Base-by-base conservation (phyloP, 352 stramenopile species). In the Globisporangium echinulatum region DNA sequence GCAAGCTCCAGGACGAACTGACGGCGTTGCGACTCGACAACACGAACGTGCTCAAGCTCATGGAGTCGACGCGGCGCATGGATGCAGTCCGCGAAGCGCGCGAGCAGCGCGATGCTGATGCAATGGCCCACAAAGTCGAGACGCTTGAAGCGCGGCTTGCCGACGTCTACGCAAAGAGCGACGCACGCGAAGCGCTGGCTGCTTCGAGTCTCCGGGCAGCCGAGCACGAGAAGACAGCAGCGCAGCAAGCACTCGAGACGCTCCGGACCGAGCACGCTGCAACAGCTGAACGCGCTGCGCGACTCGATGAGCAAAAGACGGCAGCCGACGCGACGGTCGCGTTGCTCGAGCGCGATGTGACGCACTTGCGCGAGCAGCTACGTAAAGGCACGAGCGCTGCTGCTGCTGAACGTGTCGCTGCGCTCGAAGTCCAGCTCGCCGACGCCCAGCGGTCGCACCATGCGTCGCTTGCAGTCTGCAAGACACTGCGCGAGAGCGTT, bases 31-130 rank as follows among this genome's bases (percentile, higher is more conserved):
- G 82, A 36, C 59, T 84, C 36, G 82, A 90, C 59, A 88, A 88
- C 56, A 88, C 80, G n/a, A 90, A 88, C 52, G 58, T 90, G 39
- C 70, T 92, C 8, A 88, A 90, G 58, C 67, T 90, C 7, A 88
- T 92, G 82, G 82, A 92, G 36, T 82, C 76, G 3, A 82, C 71
- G 7, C 77, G 80, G n/a, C 71, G 77, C 17, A 88, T 88, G 58
- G 83, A 95, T 39, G 67, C 67, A 55, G 65, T 72, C 0, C 74
- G 78, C 15, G 83, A 88, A 53, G 77, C 88, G 51, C 71, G 76
- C 42, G 72, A 88, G 44, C 76, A 63, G 5, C 67, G 72, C 19
- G 79, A 90, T 14, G 66, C 70, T 13, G 70, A 83, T 5, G 61
- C 65, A 3, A 66, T 90, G 9, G 50, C 61, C 13, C 70, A 86